Evolutionary conservation across 148 eudicot genomes (phyloP), one percentile per base, ranked within the genome.

Genomic region (Rhododendron ferrugineum): DNA sequence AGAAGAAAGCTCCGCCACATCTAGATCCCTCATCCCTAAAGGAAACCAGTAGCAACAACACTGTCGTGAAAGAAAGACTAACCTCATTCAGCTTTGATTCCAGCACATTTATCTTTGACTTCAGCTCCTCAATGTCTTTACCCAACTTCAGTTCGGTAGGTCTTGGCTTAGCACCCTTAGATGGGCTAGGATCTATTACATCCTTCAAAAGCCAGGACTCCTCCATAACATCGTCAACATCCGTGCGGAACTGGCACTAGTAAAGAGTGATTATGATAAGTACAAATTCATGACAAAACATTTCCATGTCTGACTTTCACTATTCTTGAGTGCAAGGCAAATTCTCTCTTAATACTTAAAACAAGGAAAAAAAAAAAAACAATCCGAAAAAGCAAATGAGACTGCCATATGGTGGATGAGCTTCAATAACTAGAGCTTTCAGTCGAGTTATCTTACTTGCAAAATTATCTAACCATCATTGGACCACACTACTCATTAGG

Each of bases 1-100:
- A 9, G 20, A 18, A 16, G 42, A 40, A 40, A 40, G 42, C 42
- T 40, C 6, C 0, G 7, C 6, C 6, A 40, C 42, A 5, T 40
- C 42, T 40, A 40, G 6, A 40, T 40, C 42, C 42, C 42, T 40
- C 42, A 40, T 14, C 64, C 72, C n/a, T 58, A 74, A 15, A 68
- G 9, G 60, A 84, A 14, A 64, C 23, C 56, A 40, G 82, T 30
- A 81, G 44, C 54, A 42, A 28, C 11, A 20, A 60, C 26, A 42
- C 11, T 13, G 50, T 83, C 13, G 14, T 22, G 36, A 44, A 26
- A 79, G 37, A 20, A 85, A 88, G 80, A 72, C 82, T 78, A 34
- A 94, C 97, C 95, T 94, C 92, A 23, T 70, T 85, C 82, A 92
- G 86, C 85, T 90, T 92, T 84, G 85, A 82, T 82, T 87, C 92